Evolutionary conservation across 176 grass and related monocot species (phyloP).

Genomic region (Echinochloa phyllopogon): DNA sequence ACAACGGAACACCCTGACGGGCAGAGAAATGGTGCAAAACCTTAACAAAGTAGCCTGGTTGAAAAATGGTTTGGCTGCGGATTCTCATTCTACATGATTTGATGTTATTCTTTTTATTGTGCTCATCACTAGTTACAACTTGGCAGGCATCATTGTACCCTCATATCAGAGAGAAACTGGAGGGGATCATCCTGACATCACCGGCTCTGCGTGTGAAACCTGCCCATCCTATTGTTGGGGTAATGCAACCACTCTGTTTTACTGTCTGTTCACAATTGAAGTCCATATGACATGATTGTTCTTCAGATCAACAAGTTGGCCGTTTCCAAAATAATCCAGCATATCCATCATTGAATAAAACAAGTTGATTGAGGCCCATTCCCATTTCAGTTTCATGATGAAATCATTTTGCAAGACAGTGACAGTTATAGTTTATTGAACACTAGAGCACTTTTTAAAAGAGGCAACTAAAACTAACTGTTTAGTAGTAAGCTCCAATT

Average conservation of each 20-base stretch:
- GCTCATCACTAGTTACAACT: constrained; percentile 38
- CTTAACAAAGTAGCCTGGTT: constrained; percentile 55
- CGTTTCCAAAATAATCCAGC: not conserved
- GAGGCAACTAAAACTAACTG: not conserved
- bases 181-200: constrained; percentile 96
- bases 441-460: not conserved
- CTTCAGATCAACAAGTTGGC: not conserved
- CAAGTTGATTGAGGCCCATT: not conserved
- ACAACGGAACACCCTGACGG: constrained; percentile 51
- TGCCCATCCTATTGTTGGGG: constrained; percentile 95
- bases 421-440: not conserved
- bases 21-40: constrained; percentile 65
- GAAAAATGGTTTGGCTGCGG: constrained; percentile 55
- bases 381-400: not conserved
- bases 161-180: constrained; percentile 67
- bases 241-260: constrained; percentile 48
- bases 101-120: constrained; percentile 1
- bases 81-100: constrained; percentile 43
- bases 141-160: constrained; percentile 79
- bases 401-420: not conserved
- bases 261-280: not conserved
- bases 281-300: not conserved
- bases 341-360: not conserved
- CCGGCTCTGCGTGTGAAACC: constrained; percentile 93
- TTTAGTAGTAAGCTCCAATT: not conserved